Base-by-base conservation (phyloP, 306 rosid species). In the Arachis hypogaea region DNA sequence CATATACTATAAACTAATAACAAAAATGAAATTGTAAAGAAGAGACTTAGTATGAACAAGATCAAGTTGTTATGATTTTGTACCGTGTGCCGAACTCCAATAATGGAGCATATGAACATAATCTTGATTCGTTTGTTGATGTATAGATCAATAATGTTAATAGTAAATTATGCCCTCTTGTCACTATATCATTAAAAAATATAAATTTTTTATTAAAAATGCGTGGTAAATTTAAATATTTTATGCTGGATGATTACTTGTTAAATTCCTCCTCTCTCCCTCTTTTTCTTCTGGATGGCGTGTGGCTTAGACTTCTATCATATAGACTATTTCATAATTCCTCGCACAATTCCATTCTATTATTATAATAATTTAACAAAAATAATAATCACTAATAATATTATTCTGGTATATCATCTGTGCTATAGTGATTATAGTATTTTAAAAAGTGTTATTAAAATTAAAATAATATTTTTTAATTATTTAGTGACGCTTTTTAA, bases 51-150 rank as follows among this genome's bases (percentile, higher is more conserved):
- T 77, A 46, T 56, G 73, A 65, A 57, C 63, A 66, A 54, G 30
- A 72, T 78, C 74, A 66, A 66, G 30, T 41, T 28, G 58, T 52
- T 33, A 44, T 22, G 63, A 28, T 38, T 40, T 72, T 58, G n/a
- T 52, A 63, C 51, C 43, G 55, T 40, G 36, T 47, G 41, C 77
- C 63, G 36, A 47, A 47, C 45, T 6, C 28, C 54, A 76, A 57
- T 67, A 76, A 66, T 66, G 61, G 67, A 58, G 68, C 59, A 49
- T 38, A 29, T 14, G 18, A 12, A 33, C 3, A 12, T 11, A 12
- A 60, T 60, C 16, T 12, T 11, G 9, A 59, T 59, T 59, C 63
- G 1, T 59, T 58, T 47, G 33, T 59, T 59, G 7, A 59, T 30
- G 16, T 59, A 59, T 59, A 59, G 11, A 29, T 33, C 43, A 11